Evolutionary conservation across 306 rosid species (phyloP), one percentile per base, ranked within the genome.

Genomic region (Betula pendula): DNA sequence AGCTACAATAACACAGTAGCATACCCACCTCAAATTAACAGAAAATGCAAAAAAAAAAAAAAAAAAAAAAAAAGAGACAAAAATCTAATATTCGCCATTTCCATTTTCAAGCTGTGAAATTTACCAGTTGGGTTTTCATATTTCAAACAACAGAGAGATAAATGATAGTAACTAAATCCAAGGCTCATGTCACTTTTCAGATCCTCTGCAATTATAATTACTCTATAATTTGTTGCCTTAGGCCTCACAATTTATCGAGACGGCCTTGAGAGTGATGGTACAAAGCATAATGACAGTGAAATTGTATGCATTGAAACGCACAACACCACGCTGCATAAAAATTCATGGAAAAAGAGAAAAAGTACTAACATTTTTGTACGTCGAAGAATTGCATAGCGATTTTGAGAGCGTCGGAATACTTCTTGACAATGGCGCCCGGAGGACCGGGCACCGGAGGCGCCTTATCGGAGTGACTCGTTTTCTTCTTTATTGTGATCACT

Each of bases 371-470:
- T 83, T 96, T 96, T 72, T 96, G 99, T 3, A 92, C 48, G 73
- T 96, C 98, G 84, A 96, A 89, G 88, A 96, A 96, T 43, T 85
- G 85, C 84, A 92, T 19, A n/a, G 99, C 87, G 35, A 83, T 50
- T 84, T 88, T 82, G 82, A 96, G 97, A 31, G 99, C 96, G 73
- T 83, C 83, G 56, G 91, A 45, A 77, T 96, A 96, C 72, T 84
- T 88, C 71, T 87, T 79, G 74, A 81, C 73, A 76, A 87, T 71
- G 72, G 88, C 91, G 48, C 96, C 96, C 4, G 98, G 97, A 3
- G 97, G 93, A 0, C 98, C 98, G 0, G 96, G 96, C 58, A 90
- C 91, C 25, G 98, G 90, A 55, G 82, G 87, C 0, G 87, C 48
- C 55, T 81, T 78, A 53, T 82, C 81, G 59, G 87, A 85, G 71